Base-by-base conservation (phyloP, 2,329 filamentous ascomycete genomes). In the Diaporthe amygdali region DNA sequence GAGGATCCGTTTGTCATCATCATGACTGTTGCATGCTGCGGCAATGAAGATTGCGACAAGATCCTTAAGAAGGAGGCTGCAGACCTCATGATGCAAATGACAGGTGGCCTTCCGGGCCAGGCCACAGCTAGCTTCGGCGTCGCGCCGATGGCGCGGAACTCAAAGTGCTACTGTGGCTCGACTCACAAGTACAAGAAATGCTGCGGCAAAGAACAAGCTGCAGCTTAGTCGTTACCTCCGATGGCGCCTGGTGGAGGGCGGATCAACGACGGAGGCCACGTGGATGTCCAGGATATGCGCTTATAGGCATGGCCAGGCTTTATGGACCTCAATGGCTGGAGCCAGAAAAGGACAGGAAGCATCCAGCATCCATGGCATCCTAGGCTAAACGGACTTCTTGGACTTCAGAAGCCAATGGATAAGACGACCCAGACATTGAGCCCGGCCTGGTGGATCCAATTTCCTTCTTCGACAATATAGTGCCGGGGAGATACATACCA, bases 1-100 rank as follows among this genome's bases (percentile, higher is more conserved):
- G 71, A 73, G 25, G 71, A 73, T 56, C 71, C 71, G 2, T 73
- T 73, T 30, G 71, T 73, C 27, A 73, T 73, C 68, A 73, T 73
- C 71, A 73, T 73, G 71, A 71, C 71, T 6, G 71, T 73, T 32
- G 71, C 71, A 9, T 73, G 71, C 69, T 73, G 71, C 49, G 63
- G 51, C 44, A 22, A 34, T 1, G 20, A 25, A 6, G 49, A 15
- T 2, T 73, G 71, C 37, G 71, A 73, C 69, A 49, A 30, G 47
- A 59, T 25, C 20, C 64, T 73, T 20, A 73, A 71, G 71, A 30
- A 68, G 61, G 71, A 73, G 64, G 71, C 71, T 5, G n/a, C 49
- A 2, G 64, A 55, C 39, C 71, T 73, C 63, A 73, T 73, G 71
- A 44, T 39, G 27, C 71, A 73, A 51, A 71, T 73, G 71, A 66